These are phyloP conservation scores for Trichoderma semiorbis DNA, from an alignment of 2,329 filamentous ascomycete species.

Conservation along the genomic window DNA sequence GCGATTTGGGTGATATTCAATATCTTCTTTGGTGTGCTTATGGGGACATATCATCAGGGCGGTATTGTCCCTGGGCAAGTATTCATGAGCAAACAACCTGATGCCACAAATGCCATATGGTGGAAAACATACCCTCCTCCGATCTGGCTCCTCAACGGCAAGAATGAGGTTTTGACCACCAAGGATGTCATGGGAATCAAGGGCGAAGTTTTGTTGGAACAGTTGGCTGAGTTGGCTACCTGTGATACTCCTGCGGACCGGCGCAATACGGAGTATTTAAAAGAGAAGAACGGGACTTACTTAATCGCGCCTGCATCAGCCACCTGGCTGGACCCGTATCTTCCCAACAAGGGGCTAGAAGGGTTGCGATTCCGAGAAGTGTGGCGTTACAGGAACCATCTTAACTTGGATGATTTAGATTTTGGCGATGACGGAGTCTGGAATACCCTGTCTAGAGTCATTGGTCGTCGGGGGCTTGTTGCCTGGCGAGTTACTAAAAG, in stretches of 20 bases:
- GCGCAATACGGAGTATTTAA: slow-evolving; percentile 53
- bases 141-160: slow-evolving; percentile 74
- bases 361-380: slow-evolving; percentile 65
- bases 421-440: slow-evolving; percentile 73
- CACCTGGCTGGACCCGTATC: slow-evolving; percentile 63
- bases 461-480: slow-evolving; percentile 59
- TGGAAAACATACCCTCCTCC: slow-evolving; percentile 86
- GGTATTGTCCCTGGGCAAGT: slow-evolving; percentile 73
- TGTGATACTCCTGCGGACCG: slow-evolving; percentile 59
- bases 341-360: slow-evolving; percentile 55
- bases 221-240: slow-evolving; percentile 57
- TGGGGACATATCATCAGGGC: slow-evolving; percentile 81
- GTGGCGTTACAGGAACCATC: slow-evolving; percentile 64
- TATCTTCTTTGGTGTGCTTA: slow-evolving; percentile 61
- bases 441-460: slow-evolving; percentile 64
- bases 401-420: slow-evolving; percentile 78
- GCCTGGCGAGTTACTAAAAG: slow-evolving; percentile 65
- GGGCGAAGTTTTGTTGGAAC: slow-evolving; percentile 55
- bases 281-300: slow-evolving; percentile 62
- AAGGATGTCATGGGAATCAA: slow-evolving; percentile 71
- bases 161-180: slow-evolving; percentile 68
- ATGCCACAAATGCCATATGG: slow-evolving; percentile 70
- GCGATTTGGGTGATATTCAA: slow-evolving; percentile 69
- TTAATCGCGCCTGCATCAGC: slow-evolving; percentile 72
- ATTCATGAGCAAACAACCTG: slow-evolving; percentile 66